These are phyloP conservation scores for Diaporthe ilicicola DNA, from an alignment of 2,329 filamentous ascomycete genomes.

Conservation along the genomic window DNA sequence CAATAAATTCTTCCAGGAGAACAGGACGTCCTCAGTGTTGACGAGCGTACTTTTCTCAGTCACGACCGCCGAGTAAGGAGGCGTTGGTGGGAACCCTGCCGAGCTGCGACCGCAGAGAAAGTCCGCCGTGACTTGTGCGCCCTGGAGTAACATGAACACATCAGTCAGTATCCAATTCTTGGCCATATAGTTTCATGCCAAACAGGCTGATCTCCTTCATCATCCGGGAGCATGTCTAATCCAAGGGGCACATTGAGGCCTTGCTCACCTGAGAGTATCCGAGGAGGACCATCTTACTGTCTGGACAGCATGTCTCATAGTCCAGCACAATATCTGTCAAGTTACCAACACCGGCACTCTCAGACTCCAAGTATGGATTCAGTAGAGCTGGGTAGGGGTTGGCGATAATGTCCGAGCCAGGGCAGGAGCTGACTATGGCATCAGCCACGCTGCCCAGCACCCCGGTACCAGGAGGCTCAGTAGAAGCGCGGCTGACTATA, in stretches of 20 bases:
- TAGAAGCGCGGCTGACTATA: conserved; percentile 46
- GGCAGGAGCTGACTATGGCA: conserved; percentile 40
- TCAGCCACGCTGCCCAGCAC: conserved; percentile 43
- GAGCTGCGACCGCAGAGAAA: conserved; percentile 40
- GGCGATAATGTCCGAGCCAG: conserved; percentile 44
- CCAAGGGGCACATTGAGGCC: conserved; percentile 34
- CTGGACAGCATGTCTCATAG: conserved; percentile 42
- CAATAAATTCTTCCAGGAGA: not conserved
- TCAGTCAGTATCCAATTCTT: not conserved
- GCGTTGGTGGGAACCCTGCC: conserved; percentile 32
- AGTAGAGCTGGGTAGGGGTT: conserved; percentile 45
- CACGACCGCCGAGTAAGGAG: conserved; percentile 30
- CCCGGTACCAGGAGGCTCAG: conserved; percentile 45
- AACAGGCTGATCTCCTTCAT: conserved; percentile 33
- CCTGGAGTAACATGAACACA: conserved; percentile 11
- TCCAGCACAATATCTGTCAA: conserved; percentile 41
- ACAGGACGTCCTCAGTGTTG: not conserved
- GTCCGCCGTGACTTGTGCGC: conserved; percentile 43
- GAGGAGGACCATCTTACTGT: conserved; percentile 44
- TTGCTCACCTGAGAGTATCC: conserved; percentile 42
- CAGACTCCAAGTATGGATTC: conserved; percentile 39
- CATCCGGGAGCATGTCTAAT: no score
- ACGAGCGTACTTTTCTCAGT: conserved; percentile 31
- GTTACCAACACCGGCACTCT: conserved; percentile 42
- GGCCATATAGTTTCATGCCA: not conserved